Conservation (phyloP, 2,329 filamentous ascomycete species). For the Xylaria hypoxylon region DNA sequence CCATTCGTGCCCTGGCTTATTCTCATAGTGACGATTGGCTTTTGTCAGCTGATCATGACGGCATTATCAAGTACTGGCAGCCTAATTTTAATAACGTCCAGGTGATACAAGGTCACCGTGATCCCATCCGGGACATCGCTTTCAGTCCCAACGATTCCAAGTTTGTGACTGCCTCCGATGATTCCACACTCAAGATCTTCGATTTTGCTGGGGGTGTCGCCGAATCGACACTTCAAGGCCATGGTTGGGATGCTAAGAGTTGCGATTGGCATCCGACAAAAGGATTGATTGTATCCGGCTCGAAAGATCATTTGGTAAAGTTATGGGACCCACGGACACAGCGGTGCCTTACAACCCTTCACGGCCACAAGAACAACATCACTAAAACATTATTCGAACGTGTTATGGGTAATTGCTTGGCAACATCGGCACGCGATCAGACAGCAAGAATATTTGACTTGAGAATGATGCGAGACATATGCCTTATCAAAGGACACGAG, state of each 20-base stretch:
- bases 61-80: constrained; percentile 98
- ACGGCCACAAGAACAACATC: constrained; percentile 97
- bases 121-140: constrained; percentile 89
- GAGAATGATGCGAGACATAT: constrained; percentile 98
- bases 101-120: constrained; percentile 88
- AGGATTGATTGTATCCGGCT: constrained; percentile 92
- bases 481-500: constrained; percentile 91
- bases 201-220: constrained; percentile 90
- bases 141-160: constrained; percentile 96
- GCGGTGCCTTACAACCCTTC: constrained; percentile 90
- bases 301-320: constrained; percentile 97
- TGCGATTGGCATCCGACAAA: constrained; percentile 98
- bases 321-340: constrained; percentile 97
- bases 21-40: constrained; percentile 98
- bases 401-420: constrained; percentile 84
- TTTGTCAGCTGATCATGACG: constrained; percentile 93
- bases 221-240: constrained; percentile 87
- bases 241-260: constrained; percentile 97
- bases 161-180: constrained; percentile 95
- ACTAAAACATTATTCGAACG: constrained; percentile 92
- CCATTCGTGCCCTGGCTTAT: constrained; percentile 85
- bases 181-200: constrained; percentile 93
- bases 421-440: constrained; percentile 92
- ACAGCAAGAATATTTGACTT: constrained; percentile 94
- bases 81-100: constrained; percentile 99